Conservation (phyloP, 108 stramenopile species). For the Bacterosira constricta region DNA sequence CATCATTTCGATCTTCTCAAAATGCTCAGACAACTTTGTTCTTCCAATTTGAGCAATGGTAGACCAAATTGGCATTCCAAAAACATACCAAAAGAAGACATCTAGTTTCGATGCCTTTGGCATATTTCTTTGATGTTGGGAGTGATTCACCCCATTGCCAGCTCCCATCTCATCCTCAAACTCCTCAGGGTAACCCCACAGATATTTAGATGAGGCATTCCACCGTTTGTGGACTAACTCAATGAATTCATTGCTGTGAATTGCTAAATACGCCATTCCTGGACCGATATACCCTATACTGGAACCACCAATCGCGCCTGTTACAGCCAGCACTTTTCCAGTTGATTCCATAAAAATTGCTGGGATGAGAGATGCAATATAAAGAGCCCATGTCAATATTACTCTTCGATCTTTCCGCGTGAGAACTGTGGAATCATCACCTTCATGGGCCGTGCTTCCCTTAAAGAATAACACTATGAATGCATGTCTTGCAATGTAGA, state of each 20-base stretch:
- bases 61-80: slow-evolving; percentile 74
- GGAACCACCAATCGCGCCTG: slow-evolving; percentile 43
- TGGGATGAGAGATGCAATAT: slow-evolving; percentile 37
- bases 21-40: slow-evolving; percentile 46
- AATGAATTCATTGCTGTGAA: slow-evolving; percentile 29
- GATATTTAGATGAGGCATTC: slow-evolving; percentile 12
- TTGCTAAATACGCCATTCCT: slow-evolving; percentile 38
- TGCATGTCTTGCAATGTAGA: slow-evolving; percentile 83
- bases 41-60: slow-evolving; percentile 60
- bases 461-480: slow-evolving; percentile 77
- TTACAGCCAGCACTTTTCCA: slow-evolving; percentile 38
- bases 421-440: slow-evolving; percentile 48
- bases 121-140: not conserved
- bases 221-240: slow-evolving; percentile 22
- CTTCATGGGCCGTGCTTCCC: slow-evolving; percentile 82
- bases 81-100: slow-evolving; percentile 16
- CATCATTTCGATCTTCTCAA: slow-evolving; percentile 54
- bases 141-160: not conserved
- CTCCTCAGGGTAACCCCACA: slow-evolving; percentile 21
- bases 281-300: slow-evolving; percentile 48
- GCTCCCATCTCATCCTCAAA: not conserved
- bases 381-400: slow-evolving; percentile 38
- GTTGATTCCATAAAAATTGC: slow-evolving; percentile 28
- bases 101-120: slow-evolving; percentile 1
- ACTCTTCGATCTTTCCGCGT: slow-evolving; percentile 34